Evolutionary conservation across 1,139 yeast genomes (phyloP).

Genomic region (Saccharomyces pastorianus): DNA sequence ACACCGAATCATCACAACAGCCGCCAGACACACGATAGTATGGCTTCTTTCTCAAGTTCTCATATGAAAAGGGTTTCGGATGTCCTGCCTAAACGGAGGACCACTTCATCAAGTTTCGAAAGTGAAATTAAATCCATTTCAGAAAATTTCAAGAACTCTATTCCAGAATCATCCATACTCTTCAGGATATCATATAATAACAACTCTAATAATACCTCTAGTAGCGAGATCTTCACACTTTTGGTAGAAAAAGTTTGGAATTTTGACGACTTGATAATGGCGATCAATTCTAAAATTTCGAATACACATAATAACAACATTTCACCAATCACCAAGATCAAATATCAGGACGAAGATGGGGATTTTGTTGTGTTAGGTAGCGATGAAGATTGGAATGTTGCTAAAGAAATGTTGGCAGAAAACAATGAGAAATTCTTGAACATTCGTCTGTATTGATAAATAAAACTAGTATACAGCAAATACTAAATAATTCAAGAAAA

Average conservation of each 20-base stretch:
- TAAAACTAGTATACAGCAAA: background rate
- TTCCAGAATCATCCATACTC: conserved; percentile 33
- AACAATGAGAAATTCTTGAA: conserved; percentile 34
- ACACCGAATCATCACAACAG: conserved; percentile 8
- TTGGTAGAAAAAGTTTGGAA: conserved; percentile 32
- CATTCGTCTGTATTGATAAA: conserved; percentile 31
- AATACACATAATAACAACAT: conserved; percentile 32
- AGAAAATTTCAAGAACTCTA: conserved; percentile 33
- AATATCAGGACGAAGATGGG: conserved; percentile 91
- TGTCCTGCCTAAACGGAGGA: conserved; percentile 28
- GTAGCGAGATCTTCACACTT: background rate
- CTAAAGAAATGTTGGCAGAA: conserved; percentile 37
- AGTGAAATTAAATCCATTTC: conserved; percentile 34
- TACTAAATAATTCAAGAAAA: background rate
- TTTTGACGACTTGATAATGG: conserved; percentile 29
- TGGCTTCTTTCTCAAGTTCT: conserved; percentile 22
- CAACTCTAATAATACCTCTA: conserved; percentile 33
- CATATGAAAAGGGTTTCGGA: conserved; percentile 34
- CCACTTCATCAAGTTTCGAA: conserved; percentile 30
- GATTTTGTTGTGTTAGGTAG: conserved; percentile 83
- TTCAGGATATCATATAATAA: conserved; percentile 34
- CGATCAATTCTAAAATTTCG: conserved; percentile 32
- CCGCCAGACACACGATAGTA: conserved; percentile 24
- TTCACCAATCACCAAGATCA: conserved; percentile 40
- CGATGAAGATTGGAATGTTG: conserved; percentile 59